Evolutionary conservation across 352 stramenopile genomes (phyloP).

Genomic region (Pythium volutum): DNA sequence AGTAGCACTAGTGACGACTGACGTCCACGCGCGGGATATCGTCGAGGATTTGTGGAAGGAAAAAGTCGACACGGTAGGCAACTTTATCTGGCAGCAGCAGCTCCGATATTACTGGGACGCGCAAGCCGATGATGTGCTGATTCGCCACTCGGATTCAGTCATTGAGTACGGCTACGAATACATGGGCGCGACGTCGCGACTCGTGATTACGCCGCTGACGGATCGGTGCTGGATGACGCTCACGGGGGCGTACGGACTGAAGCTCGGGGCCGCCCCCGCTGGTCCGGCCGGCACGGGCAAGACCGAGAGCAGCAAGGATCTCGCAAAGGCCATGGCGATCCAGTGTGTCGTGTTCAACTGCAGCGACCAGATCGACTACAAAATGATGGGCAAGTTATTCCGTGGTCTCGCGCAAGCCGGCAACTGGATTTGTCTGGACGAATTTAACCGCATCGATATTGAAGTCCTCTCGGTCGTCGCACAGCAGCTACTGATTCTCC

Average conservation of each 20-base stretch:
- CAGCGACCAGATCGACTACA: conserved; percentile 95
- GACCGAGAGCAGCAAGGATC: conserved; percentile 95
- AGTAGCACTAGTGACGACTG: conserved; percentile 92
- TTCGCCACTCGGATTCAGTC: conserved; percentile 51
- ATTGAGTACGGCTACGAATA: conserved; percentile 95
- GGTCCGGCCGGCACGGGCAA: conserved; percentile 94
- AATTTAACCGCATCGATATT: conserved; percentile 95
- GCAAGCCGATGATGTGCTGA: conserved; percentile 90
- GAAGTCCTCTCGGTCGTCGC: conserved; percentile 94
- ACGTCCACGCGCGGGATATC: conserved; percentile 90
- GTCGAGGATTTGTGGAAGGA: conserved; percentile 78
- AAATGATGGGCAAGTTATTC: conserved; percentile 97
- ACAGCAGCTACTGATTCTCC: conserved; percentile 83
- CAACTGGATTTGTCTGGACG: conserved; percentile 91
- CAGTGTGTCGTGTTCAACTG: conserved; percentile 97
- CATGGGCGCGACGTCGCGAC: conserved; percentile 88
- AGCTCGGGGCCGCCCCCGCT: conserved; percentile 90
- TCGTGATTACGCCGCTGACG: conserved; percentile 87
- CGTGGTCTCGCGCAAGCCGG: conserved; percentile 89
- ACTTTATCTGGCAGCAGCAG: conserved; percentile 96
- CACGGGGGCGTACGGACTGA: conserved; percentile 92
- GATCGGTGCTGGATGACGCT: conserved; percentile 97
- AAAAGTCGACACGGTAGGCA: conserved; percentile 65
- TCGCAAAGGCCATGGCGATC: conserved; percentile 93
- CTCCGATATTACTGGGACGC: conserved; percentile 95